Percentiles rank a stretch among this genome's conserved stretches.
Conservation (phyloP, 2,329 filamentous ascomycete species). For the Curvularia spicifera region DNA sequence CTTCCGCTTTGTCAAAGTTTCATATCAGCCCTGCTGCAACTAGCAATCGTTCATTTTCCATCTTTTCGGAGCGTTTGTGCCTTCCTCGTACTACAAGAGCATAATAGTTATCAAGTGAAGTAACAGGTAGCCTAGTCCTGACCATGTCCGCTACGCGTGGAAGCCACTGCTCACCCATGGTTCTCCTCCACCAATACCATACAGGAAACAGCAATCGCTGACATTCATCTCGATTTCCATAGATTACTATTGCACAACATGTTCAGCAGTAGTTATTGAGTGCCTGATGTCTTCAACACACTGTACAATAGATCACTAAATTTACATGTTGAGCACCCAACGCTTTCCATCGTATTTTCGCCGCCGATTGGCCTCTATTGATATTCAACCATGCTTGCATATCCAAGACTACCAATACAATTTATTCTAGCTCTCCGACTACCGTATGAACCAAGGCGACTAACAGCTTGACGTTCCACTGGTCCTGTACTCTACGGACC, state of each 20-base stretch:
- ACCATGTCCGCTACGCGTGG: background rate
- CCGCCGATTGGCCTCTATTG: background rate
- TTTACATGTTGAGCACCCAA: background rate
- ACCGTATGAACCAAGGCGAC: conserved; percentile 2
- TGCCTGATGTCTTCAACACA: background rate
- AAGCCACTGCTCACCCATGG: background rate
- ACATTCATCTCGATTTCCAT: conserved; percentile 7
- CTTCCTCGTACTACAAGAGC: background rate
- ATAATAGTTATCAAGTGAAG: background rate
- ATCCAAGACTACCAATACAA: conserved; percentile 2
- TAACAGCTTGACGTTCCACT: background rate
- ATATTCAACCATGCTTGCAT: conserved; percentile 3
- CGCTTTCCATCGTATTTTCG: background rate
- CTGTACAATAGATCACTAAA: background rate
- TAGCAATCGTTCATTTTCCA: background rate
- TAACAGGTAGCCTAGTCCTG: background rate
- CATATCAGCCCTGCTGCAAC: background rate
- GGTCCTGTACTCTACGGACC: background rate
- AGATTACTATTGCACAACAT: background rate
- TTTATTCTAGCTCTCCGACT: conserved; percentile 9
- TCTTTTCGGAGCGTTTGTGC: too few species aligned
- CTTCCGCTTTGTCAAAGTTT: background rate
- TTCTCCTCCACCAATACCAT: background rate
- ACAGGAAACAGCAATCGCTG: background rate
- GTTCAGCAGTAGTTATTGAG: conserved; percentile 4